Evolutionary conservation across 371 early-diverging fungal species (phyloP).

Genomic region (Mucor saturninus): DNA sequence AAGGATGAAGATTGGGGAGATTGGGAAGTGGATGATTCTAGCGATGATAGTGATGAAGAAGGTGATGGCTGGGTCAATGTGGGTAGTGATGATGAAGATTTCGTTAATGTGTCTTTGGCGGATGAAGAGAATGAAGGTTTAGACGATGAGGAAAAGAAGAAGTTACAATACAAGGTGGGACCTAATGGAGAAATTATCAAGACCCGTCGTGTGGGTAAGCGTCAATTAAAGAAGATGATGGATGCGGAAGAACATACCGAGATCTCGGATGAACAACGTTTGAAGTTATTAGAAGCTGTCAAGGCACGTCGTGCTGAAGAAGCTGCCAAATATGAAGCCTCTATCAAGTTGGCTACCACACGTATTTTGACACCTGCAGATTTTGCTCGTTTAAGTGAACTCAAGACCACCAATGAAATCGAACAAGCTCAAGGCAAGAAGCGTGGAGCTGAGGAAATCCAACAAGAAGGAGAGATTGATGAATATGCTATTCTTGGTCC

Average conservation of each 20-base stretch:
- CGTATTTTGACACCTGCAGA: constrained; percentile 92
- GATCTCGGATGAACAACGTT: constrained; percentile 56
- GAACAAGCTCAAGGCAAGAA: constrained; percentile 45
- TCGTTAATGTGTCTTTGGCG: constrained; percentile 44
- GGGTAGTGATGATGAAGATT: constrained; percentile 55
- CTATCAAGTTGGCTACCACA: constrained; percentile 49
- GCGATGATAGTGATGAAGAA: constrained; percentile 56
- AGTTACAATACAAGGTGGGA: constrained; percentile 30
- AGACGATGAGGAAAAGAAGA: constrained; percentile 37
- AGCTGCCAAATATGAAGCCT: constrained; percentile 43
- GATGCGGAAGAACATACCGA: constrained; percentile 53
- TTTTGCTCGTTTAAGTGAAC: constrained; percentile 81
- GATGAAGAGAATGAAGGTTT: constrained; percentile 40
- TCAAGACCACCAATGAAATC: constrained; percentile 64
- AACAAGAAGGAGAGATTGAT: constrained; percentile 64
- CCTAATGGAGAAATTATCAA: constrained; percentile 32
- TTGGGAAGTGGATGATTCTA: constrained; percentile 69
- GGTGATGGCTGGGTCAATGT: constrained; percentile 52
- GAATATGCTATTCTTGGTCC: constrained; percentile 78
- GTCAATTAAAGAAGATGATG: constrained; percentile 52
- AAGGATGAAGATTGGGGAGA: constrained; percentile 60
- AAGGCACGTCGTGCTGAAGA: constrained; percentile 46
- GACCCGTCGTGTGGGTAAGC: constrained; percentile 53
- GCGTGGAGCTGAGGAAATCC: constrained; percentile 42
- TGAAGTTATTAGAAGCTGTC: constrained; percentile 41